These are phyloP conservation scores for Psilocybe subaeruginosa DNA, from an alignment of 768 basidiomycete genomes.

Conservation along the genomic window DNA sequence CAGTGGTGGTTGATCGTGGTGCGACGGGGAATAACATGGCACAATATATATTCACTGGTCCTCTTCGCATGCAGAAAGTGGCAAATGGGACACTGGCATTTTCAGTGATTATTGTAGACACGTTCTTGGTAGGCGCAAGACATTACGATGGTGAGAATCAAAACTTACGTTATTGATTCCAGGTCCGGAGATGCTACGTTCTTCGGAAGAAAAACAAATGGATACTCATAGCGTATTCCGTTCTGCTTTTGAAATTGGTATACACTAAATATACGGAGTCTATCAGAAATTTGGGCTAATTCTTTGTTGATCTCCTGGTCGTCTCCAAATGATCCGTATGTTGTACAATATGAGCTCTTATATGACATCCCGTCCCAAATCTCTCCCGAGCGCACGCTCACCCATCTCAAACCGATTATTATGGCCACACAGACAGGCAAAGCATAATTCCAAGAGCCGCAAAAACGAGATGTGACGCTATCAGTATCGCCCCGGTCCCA, in stretches of 20 bases:
- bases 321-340: conserved; percentile 23
- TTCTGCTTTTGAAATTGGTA: neutral
- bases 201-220: neutral
- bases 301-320: conserved; percentile 25
- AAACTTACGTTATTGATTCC: neutral
- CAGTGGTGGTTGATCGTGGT: neutral
- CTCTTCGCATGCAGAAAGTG: neutral
- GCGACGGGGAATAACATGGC: neutral
- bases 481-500: conserved; percentile 19
- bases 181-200: neutral
- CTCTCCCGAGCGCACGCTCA: conserved; percentile 19
- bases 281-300: conserved; percentile 7
- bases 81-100: neutral
- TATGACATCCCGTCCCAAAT: conserved; percentile 19
- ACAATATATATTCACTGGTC: neutral
- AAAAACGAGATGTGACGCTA: conserved; percentile 10
- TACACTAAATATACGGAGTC: too few relatives aligned
- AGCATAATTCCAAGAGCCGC: conserved; percentile 19
- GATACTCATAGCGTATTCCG: neutral
- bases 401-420: conserved; percentile 23
- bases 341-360: conserved; percentile 19
- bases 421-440: conserved; percentile 24
- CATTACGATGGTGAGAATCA: neutral
- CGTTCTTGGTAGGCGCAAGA: neutral
- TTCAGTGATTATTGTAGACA: neutral